Base-by-base conservation (phyloP, 176 grass and related monocot genomes). In the Oryza nivara region DNA sequence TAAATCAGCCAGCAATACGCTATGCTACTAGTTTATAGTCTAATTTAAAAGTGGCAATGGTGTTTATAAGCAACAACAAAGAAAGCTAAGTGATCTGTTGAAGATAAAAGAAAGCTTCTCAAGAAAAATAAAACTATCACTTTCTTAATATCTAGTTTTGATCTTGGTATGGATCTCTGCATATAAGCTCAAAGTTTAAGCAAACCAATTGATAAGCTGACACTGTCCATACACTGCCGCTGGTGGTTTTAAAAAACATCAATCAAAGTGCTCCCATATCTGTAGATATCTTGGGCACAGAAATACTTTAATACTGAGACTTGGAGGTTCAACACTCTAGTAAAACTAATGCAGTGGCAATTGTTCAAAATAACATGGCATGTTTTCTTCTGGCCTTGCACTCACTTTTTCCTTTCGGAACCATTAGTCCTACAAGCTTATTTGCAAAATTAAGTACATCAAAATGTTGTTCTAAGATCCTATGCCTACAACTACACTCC, bases 241-340 rank as follows among this genome's bases (percentile, higher is more conserved):
- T 75, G 67, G 78, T 6, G 40, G 23, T 82, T 34, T 17, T 58
- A 0, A 71, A 60, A 60, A 60, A 60, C 7, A 16, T 11, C 40
- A 22, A 75, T 47, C 32, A 69, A 87, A 72, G 69, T 11, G 66
- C 45, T 35, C 34, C 56, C 72, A 49, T 16, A 43, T 32, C 54
- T 35, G 52, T n/a, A 13, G 30, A 54, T n/a, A 82, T 76, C 32
- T 71, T 51, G 11, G 2, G 28, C 65, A 66, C n/a, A 47, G 19
- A 61, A 61, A 61, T n/a, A n/a, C 17, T 41, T 22, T 61, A 60
- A 43, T 67, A 76, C 17, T 36, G 11, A 14, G 32, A 15, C 6
- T 38, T 65, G 43, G 48, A 72, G 73, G 44, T 79, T 82, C 70
- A 88, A 46, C 48, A 58, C 15, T 69, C 51, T 7, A 88, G 19